Evolutionary conservation across 2,329 filamentous ascomycete genomes (phyloP).

Genomic region (Daldinia eschscholtzii): DNA sequence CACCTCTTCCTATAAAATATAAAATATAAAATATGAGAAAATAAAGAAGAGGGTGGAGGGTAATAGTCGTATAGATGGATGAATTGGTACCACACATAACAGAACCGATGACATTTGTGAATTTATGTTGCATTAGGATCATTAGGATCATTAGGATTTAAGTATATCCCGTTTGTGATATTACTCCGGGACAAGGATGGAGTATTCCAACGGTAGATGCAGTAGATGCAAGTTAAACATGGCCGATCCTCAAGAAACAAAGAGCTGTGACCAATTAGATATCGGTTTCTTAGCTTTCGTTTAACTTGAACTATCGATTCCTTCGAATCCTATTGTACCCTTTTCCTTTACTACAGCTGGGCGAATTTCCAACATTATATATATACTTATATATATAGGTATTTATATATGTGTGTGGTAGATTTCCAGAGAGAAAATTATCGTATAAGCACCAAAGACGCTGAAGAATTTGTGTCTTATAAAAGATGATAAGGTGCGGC

Average conservation of each 20-base stretch:
- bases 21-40: background rate
- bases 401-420: too few relatives aligned
- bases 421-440: slow-evolving; percentile 2
- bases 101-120: slow-evolving; percentile 22
- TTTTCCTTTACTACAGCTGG: slow-evolving; percentile 15
- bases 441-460: background rate
- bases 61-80: slow-evolving; percentile 16
- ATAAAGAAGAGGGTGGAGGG: background rate
- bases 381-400: too few relatives aligned
- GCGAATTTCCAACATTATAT: background rate
- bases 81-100: slow-evolving; percentile 6
- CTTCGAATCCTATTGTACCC: slow-evolving; percentile 30
- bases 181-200: slow-evolving; percentile 24
- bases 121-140: slow-evolving; percentile 24
- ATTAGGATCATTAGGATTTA: slow-evolving; percentile 30
- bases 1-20: background rate
- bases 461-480: slow-evolving; percentile 9
- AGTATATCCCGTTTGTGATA: slow-evolving; percentile 16
- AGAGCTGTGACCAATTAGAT: slow-evolving; percentile 21
- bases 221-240: slow-evolving; percentile 25
- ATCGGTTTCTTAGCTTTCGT: background rate
- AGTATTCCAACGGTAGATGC: slow-evolving; percentile 28
- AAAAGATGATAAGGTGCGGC: background rate
- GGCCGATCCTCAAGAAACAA: slow-evolving; percentile 28
- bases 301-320: slow-evolving; percentile 21